These are phyloP conservation scores for Nicotiana undulata DNA, from an alignment of 257 asterid species.

Conservation along the genomic window DNA sequence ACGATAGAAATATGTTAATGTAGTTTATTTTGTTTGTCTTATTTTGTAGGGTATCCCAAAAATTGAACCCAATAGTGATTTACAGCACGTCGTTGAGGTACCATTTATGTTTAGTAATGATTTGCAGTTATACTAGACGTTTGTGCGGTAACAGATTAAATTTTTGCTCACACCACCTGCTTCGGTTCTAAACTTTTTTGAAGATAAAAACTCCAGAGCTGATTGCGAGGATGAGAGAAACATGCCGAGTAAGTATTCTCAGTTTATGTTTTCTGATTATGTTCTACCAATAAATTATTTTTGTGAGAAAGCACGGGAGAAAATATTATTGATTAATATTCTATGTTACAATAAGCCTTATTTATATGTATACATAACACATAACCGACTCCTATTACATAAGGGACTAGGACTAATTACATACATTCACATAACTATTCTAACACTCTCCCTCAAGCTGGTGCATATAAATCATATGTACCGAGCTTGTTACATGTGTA, in stretches of 20 bases:
- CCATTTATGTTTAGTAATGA: conserved; percentile 4
- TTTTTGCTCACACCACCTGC: conserved; percentile 9
- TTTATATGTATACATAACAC: no score
- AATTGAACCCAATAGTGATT: conserved; percentile 85
- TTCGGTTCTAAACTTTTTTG: conserved; percentile 22
- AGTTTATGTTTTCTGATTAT: conserved; percentile 5
- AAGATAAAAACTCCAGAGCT: conserved; percentile 86
- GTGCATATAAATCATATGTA: no score
- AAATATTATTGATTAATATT: no score
- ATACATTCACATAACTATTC: no score
- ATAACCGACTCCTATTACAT: no score
- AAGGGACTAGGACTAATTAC: no score
- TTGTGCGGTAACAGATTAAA: background rate
- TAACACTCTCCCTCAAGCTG: no score
- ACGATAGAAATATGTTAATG: background rate
- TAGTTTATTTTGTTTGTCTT: background rate
- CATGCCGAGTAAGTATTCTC: conserved; percentile 69
- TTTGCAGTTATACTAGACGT: background rate
- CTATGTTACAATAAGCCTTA: no score
- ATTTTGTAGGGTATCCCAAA: conserved; percentile 75
- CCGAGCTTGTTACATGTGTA: no score
- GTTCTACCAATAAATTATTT: background rate
- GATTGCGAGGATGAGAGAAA: conserved; percentile 85
- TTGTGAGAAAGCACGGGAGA: no score
- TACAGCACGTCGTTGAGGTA: conserved; percentile 95